Evolutionary conservation across 2,329 filamentous ascomycete species (phyloP), one percentile per base, ranked within the genome.

Genomic region (Fusarium devonianum): DNA sequence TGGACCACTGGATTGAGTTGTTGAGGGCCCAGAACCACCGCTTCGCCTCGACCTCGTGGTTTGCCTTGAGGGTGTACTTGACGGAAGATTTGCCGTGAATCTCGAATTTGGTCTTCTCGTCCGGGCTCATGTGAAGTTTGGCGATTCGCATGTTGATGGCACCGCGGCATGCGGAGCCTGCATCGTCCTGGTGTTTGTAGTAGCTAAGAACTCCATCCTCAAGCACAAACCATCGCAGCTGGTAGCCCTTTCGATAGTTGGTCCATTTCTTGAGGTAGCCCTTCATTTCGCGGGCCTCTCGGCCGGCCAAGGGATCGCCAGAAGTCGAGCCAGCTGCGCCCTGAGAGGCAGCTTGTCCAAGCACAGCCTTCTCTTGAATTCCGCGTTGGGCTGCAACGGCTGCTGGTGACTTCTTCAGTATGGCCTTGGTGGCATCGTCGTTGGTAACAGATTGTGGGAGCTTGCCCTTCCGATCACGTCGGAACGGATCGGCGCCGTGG

Each of bases 181-280:
- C 90, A 70, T 99, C 94, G 69, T 99, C 94, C 74, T 99, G 94
- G 71, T 97, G 91, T 75, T 99, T 99, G 78, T 97, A 99, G 75
- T 99, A 99, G 73, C 94, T 97, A 60, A 99, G 74, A 10, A 99
- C 93, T 10, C 94, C 94, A 69, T 99, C 94, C 69, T 99, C 94
- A 7, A 99, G 83, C 11, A 97, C 94, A 69, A 99, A 99, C 92
- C 93, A 99, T 52, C 94, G 83, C 57, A 99, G 73, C 75, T 99
- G 96, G 75, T 97, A 99, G 7, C 94, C 94, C 68, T 90, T 92
- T 16, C 93, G 92, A 70, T 99, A 99, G 70, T 99, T 99, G 36
- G 94, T 99, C 94, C 94, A 99, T 72, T 99, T 99, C 75, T 97
- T 97, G 47, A 99, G 78, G 70, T 97, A 99, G 6, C 94, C 94